Evolutionary conservation across 805 yeast species (phyloP).

Genomic region (Wickerhamomyces subpelliculosus): DNA sequence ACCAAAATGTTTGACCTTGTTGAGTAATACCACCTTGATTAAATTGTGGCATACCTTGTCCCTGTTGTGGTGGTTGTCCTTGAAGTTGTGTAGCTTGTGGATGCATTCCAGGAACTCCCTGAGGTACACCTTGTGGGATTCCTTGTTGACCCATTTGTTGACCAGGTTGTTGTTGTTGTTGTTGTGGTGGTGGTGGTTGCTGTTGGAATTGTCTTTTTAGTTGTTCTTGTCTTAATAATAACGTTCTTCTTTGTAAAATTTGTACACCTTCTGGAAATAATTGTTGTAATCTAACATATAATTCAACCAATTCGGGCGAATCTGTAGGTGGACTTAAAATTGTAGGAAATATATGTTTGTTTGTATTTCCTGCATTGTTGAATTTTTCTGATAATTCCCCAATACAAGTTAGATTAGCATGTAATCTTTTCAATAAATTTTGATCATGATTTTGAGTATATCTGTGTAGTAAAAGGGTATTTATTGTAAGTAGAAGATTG

Average conservation of each 20-base stretch:
- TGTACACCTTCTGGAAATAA: conserved; percentile 23
- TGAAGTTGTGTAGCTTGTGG: background rate
- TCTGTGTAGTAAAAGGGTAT: conserved; percentile 20
- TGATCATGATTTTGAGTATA: conserved; percentile 6
- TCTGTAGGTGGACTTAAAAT: conserved; percentile 17
- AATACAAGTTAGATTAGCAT: conserved; percentile 22
- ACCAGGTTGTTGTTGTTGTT: conserved; percentile 10
- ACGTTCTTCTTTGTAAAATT: conserved; percentile 11
- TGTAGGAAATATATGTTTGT: conserved; percentile 14
- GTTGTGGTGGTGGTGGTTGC: conserved; percentile 4
- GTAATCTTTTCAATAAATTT: conserved; percentile 19
- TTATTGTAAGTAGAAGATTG: conserved; percentile 16
- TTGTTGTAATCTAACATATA: conserved; percentile 17
- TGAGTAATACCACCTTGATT: background rate
- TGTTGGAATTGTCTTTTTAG: background rate
- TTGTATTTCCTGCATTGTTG: conserved; percentile 6
- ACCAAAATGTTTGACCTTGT: background rate
- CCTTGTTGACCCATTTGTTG: conserved; percentile 6
- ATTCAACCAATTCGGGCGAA: conserved; percentile 16
- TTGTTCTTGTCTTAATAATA: conserved; percentile 3
- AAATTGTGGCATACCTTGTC: background rate
- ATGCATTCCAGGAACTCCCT: background rate
- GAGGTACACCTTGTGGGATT: background rate
- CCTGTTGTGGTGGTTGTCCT: background rate
- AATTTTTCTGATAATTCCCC: conserved; percentile 22